phyloP scores from a whole-genome alignment of 129 eudicot genomes.

The Artemisia argyi region DNA sequence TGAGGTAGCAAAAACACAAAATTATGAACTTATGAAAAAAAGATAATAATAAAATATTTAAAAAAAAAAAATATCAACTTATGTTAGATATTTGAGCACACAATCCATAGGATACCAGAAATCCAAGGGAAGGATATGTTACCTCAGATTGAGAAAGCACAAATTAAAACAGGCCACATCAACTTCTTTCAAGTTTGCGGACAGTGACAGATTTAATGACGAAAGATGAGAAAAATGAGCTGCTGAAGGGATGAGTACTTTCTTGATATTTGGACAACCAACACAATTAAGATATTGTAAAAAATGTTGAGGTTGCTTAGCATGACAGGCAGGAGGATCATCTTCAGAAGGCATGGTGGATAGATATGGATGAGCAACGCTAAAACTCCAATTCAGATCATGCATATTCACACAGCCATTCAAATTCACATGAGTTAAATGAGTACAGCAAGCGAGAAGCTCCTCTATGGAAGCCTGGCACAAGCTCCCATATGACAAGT shows the following conservation, averaged over 20 bases:
- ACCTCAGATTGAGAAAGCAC: conserved; percentile 92
- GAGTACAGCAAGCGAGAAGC: conserved; percentile 83
- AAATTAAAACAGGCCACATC: conserved; percentile 71
- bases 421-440: conserved; percentile 85
- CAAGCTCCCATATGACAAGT: conserved; percentile 84
- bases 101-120: neutral
- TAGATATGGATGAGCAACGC: conserved; percentile 26
- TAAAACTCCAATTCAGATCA: conserved; percentile 77
- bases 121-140: neutral
- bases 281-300: conserved; percentile 86
- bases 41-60: too few relatives aligned
- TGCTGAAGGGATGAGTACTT: conserved; percentile 61
- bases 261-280: conserved; percentile 87
- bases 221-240: conserved; percentile 63
- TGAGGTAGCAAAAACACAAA: conserved; percentile 38
- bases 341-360: conserved; percentile 19
- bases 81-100: neutral
- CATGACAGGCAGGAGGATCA: conserved; percentile 10
- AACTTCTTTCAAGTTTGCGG: conserved; percentile 84
- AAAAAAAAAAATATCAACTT: conserved; percentile 14
- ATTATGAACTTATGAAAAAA: too few relatives aligned
- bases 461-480: conserved; percentile 91
- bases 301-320: conserved; percentile 52
- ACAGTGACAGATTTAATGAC: conserved; percentile 78
- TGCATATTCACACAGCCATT: conserved; percentile 96